A percentile compares a stretch with the other conserved stretches of the same genome.
These are phyloP conservation scores for Pseudoscleropodium purum DNA, from an alignment of 225 moss, liverwort and hornwort genomes.

Conservation along the genomic window DNA sequence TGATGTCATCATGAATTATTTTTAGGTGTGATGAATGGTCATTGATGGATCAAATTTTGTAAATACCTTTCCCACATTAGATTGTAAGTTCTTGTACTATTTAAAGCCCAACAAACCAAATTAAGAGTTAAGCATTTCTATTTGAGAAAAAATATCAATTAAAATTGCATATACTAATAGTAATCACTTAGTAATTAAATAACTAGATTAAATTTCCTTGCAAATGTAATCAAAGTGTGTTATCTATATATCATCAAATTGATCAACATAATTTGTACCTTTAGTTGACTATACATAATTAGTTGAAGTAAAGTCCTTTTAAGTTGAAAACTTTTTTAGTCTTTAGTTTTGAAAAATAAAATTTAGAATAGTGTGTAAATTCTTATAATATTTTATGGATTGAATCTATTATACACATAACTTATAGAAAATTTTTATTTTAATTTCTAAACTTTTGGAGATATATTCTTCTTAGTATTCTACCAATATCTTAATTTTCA, in stretches of 20 bases:
- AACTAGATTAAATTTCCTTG: not conserved
- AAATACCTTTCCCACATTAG: no score
- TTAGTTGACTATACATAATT: not conserved
- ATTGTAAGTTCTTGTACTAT: not conserved
- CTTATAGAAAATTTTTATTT: no score
- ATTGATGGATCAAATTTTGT: no score
- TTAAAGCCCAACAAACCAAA: not conserved
- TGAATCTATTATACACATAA: not conserved
- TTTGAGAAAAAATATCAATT: not conserved
- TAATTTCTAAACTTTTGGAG: no score
- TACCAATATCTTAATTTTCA: not conserved
- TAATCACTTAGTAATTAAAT: not conserved
- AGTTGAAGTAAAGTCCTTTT: not conserved
- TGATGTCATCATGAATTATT: not conserved
- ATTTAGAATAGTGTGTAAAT: not conserved
- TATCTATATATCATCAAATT: not conserved
- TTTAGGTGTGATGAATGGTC: not conserved
- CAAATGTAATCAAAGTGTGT: fast-evolving
- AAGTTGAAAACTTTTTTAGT: no score
- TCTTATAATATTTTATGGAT: not conserved
- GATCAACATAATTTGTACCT: not conserved
- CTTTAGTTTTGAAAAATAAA: not conserved
- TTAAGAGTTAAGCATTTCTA: not conserved
- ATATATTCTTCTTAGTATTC: not conserved
- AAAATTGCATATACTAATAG: fast-evolving